Evolutionary conservation across 2,329 filamentous ascomycete genomes (phyloP), one percentile per base, ranked within the genome.

Genomic region (Acrodontium crateriforme): DNA sequence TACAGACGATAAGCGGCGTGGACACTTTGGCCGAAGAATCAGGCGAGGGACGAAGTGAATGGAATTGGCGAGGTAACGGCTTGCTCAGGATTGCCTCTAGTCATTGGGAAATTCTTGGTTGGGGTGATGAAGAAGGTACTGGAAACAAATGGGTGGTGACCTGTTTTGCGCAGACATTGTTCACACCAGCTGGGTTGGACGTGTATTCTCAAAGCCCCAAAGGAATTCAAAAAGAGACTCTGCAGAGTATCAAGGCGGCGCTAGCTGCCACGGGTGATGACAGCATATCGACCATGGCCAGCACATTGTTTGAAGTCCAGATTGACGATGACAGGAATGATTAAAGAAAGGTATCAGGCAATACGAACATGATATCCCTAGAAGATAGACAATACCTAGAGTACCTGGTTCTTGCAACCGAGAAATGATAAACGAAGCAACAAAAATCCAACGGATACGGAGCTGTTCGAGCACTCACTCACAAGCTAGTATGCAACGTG

Each of bases 31-130:
- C 58, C 7, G n/a, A n/a, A n/a, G 37, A 43, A 4, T 44, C 47
- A 0, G 34, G 39, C 4, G 36, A 41, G 8, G 24, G 42, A 10
- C 42, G 45, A 25, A 61, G 54, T 15, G 59, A 56, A 18, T 80
- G 78, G 74, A 65, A 77, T 43, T 92, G 83, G 83, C 64, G 79
- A 25, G 83, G 83, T 6, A 80, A 73, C 45, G 78, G 81, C 6
- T 70, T 67, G 69, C 55, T 92, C 36, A 68, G 66, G 49, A 73
- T 87, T 40, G 77, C 79, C 15, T 67, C 63, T 10, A 76, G 70
- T 24, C 74, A 82, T 46, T 92, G 83, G 83, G 80, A 92, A 62
- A 58, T 89, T 2, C 54, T 91, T 11, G 81, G 77, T 3, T 85
- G 71, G 63, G 81, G 81, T 4, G 67, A 76, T 47, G 55, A 59